Evolutionary conservation across 768 basidiomycete genomes (phyloP), one percentile per base, ranked within the genome.

Genomic region (Psilocybe tampanensis): DNA sequence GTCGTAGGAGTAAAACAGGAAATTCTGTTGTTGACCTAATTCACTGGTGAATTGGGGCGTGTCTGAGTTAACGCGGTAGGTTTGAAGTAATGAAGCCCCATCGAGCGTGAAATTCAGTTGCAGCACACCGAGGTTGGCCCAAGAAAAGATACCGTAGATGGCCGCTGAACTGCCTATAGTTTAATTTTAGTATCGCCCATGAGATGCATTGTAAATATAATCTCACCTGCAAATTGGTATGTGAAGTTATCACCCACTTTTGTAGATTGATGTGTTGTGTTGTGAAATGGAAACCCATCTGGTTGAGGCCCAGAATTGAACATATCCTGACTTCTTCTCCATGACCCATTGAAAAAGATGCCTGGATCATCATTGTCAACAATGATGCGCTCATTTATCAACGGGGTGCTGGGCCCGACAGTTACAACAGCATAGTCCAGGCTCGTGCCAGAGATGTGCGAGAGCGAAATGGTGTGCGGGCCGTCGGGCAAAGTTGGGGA

Each of bases 141-240:
- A 72, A 15, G 59, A 62, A 29, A 66, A 66, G 8, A 69, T 53
- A 7, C 67, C 65, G 44, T 69, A 72, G 36, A 70, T 50, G 11
- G 61, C 59, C n/a, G 63, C 59, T n/a, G 63, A 54, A 8, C 43
- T 56, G 2, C 69, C 70, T 69, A 24, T 18, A 19, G 29, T 4
- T 29, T 5, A 29, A 29, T 29, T 29, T 18, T 36, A 44, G n/a
- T 23, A 33, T 22, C 47, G 18, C 22, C 34, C 33, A 17, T 9
- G 21, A 22, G 17, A n/a, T 29, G 13, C 24, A 36, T 19, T 36
- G 44, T n/a, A 32, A 15, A 41, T 17, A 2, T 26, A 11, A 33
- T 29, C 66, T 17, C 56, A 72, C 72, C 72, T 51, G 52, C 66
- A 56, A 73, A 73, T 3, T n/a, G 53, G 34, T 70, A 70, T 22